phyloP scores from a whole-genome alignment of 805 yeast species.

The Myxozyma geophila region DNA sequence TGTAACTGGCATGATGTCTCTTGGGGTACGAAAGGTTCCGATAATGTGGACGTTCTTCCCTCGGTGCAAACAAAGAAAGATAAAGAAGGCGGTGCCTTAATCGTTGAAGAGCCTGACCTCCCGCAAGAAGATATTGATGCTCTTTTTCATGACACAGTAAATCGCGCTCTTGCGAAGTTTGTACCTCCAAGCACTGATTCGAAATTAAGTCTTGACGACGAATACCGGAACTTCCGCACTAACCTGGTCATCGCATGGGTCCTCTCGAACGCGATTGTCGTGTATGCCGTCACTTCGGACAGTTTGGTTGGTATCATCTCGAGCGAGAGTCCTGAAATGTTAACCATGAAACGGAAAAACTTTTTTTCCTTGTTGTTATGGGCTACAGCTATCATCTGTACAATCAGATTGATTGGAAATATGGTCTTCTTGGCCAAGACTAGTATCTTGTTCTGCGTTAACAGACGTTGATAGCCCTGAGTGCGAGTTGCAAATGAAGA shows the following conservation, averaged over 20 bases:
- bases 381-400: constrained; percentile 65
- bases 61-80: constrained; percentile 53
- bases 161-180: constrained; percentile 59
- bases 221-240: constrained; percentile 49
- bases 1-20: constrained; percentile 74
- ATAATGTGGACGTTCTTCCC: constrained; percentile 57
- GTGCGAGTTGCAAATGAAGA: no score
- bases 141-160: constrained; percentile 53
- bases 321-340: constrained; percentile 32
- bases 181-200: constrained; percentile 46
- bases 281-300: constrained; percentile 47
- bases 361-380: constrained; percentile 58
- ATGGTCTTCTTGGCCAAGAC: constrained; percentile 50
- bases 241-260: constrained; percentile 49
- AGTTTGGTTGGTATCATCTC: constrained; percentile 40
- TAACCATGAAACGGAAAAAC: constrained; percentile 42
- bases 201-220: constrained; percentile 44
- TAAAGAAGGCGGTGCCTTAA: constrained; percentile 58
- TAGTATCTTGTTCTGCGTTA: constrained; percentile 30
- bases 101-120: constrained; percentile 56
- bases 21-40: constrained; percentile 78
- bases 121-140: constrained; percentile 59
- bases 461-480: constrained; percentile 3
- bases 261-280: constrained; percentile 46
- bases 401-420: constrained; percentile 62